A percentile compares a stretch with the other conserved stretches of the same genome.
Evolutionary conservation across 1,284 basidiomycete species (phyloP).

Genomic region (Gomphus bonarii): DNA sequence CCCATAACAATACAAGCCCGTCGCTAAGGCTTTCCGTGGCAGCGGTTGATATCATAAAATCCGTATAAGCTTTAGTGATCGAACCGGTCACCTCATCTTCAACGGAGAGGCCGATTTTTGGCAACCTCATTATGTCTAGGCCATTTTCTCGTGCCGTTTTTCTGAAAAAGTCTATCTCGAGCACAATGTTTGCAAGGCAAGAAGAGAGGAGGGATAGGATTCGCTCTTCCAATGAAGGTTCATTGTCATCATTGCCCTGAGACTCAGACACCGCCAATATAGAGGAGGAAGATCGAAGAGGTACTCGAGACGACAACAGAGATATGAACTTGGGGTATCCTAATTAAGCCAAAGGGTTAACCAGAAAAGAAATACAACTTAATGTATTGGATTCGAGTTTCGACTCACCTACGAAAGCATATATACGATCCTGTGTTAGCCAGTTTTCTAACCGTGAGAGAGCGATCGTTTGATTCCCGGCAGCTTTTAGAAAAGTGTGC

Average conservation of each 20-base stretch:
- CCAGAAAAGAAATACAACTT: no score
- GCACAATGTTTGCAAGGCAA: constrained; percentile 44
- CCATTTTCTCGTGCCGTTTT: constrained; percentile 34
- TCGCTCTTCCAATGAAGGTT: constrained; percentile 20
- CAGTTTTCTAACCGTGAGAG: constrained; percentile 40
- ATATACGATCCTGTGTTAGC: constrained; percentile 59
- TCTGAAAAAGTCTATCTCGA: constrained; percentile 55
- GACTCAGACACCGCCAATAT: background rate
- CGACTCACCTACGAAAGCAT: constrained; percentile 28
- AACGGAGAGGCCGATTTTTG: constrained; percentile 27
- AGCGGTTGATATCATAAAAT: constrained; percentile 52
- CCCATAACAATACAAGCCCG: constrained; percentile 63
- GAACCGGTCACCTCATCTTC: background rate
- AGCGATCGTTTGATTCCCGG: constrained; percentile 40
- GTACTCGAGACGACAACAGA: constrained; percentile 39
- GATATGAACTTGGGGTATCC: constrained; percentile 51
- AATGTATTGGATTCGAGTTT: background rate
- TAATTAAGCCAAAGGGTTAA: background rate
- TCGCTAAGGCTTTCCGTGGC: constrained; percentile 43
- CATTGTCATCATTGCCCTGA: background rate
- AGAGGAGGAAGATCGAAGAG: background rate
- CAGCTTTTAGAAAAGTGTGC: constrained; percentile 46
- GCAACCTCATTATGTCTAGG: constrained; percentile 34
- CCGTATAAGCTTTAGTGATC: constrained; percentile 54
- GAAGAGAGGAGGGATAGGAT: constrained; percentile 39